A percentile compares a stretch with the other conserved stretches of the same genome.
These are phyloP conservation scores for Phytophthora citrophthora DNA, from an alignment of 352 stramenopile genomes.

Conservation along the genomic window DNA sequence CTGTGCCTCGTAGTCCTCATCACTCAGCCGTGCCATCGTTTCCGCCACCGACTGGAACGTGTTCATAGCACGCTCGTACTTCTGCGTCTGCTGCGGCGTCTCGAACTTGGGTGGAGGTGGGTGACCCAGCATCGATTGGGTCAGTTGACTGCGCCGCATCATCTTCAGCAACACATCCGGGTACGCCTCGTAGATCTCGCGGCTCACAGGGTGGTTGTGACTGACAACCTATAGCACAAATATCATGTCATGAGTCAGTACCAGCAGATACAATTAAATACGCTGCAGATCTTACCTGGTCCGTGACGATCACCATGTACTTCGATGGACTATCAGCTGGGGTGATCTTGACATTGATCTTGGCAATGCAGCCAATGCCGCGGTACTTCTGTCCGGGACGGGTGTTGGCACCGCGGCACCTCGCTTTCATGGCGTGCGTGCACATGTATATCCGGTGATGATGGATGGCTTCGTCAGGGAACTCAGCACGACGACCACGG, in stretches of 20 bases:
- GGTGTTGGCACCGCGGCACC: slow-evolving; percentile 76
- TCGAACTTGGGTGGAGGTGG: slow-evolving; percentile 82
- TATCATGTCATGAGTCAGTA: background rate
- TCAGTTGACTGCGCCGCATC: slow-evolving; percentile 81
- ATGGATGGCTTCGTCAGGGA: slow-evolving; percentile 81
- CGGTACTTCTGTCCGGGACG: slow-evolving; percentile 83
- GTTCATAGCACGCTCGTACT: slow-evolving; percentile 77
- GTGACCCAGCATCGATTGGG: slow-evolving; percentile 63
- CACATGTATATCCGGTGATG: slow-evolving; percentile 92
- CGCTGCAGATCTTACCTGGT: slow-evolving; percentile 57
- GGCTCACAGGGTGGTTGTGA: slow-evolving; percentile 86
- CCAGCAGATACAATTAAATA: too few relatives aligned
- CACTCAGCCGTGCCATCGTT: slow-evolving; percentile 67
- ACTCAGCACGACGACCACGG: slow-evolving; percentile 77
- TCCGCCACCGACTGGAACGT: slow-evolving; percentile 77
- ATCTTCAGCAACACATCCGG: slow-evolving; percentile 85
- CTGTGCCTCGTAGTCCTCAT: slow-evolving; percentile 81
- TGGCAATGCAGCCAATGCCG: slow-evolving; percentile 84
- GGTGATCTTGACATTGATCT: slow-evolving; percentile 90
- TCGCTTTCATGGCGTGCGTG: slow-evolving; percentile 87
- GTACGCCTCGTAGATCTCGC: slow-evolving; percentile 87
- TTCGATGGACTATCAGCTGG: slow-evolving; percentile 81
- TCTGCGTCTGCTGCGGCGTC: slow-evolving; percentile 69
- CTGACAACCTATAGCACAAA: slow-evolving; percentile 64
- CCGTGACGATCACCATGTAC: slow-evolving; percentile 90